Evolutionary conservation across 2,329 filamentous ascomycete genomes (phyloP).

Genomic region (Cladosporium sphaerospermum): DNA sequence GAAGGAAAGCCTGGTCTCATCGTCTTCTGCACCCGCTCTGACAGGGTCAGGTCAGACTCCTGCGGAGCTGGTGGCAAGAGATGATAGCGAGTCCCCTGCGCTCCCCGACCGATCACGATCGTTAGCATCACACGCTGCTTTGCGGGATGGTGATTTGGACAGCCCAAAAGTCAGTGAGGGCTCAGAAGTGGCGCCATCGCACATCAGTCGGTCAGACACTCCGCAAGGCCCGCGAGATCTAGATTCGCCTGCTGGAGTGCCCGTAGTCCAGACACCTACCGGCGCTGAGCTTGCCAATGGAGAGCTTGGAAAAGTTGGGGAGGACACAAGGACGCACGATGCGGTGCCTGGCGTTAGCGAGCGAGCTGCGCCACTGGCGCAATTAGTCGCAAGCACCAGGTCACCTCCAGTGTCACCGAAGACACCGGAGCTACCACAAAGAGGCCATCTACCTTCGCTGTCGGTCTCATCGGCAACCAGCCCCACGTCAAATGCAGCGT

Average conservation of each 20-base stretch:
- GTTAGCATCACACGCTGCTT: constrained; percentile 3
- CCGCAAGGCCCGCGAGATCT: constrained; percentile 21
- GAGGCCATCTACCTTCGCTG: constrained; percentile 9
- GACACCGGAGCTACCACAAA: constrained; percentile 13
- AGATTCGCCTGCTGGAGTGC: constrained; percentile 15
- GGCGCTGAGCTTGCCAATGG: constrained; percentile 15
- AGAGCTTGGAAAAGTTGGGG: constrained; percentile 14
- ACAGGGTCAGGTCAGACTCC: constrained; percentile 14
- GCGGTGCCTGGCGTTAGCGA: constrained; percentile 11
- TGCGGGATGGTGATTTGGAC: constrained; percentile 23
- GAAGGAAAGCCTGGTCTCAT: constrained; percentile 61
- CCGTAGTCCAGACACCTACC: constrained; percentile 20
- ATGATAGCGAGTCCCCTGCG: constrained; percentile 24
- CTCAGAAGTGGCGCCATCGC: constrained; percentile 17
- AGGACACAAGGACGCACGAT: constrained; percentile 3
- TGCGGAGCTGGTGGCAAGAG: constrained; percentile 17
- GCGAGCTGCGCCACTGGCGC: constrained; percentile 10
- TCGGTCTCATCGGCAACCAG: constrained; percentile 11
- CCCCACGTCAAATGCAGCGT: constrained; percentile 10
- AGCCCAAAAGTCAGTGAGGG: constrained; percentile 26
- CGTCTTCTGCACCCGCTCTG: constrained; percentile 28
- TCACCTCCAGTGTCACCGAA: constrained; percentile 22
- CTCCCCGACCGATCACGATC: neutral
- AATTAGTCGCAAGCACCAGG: constrained; percentile 11
- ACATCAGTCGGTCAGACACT: constrained; percentile 25